Percentiles rank a stretch among this genome's conserved stretches.
These are phyloP conservation scores for Lactarius quietus DNA, from an alignment of 768 basidiomycete species.

Conservation along the genomic window DNA sequence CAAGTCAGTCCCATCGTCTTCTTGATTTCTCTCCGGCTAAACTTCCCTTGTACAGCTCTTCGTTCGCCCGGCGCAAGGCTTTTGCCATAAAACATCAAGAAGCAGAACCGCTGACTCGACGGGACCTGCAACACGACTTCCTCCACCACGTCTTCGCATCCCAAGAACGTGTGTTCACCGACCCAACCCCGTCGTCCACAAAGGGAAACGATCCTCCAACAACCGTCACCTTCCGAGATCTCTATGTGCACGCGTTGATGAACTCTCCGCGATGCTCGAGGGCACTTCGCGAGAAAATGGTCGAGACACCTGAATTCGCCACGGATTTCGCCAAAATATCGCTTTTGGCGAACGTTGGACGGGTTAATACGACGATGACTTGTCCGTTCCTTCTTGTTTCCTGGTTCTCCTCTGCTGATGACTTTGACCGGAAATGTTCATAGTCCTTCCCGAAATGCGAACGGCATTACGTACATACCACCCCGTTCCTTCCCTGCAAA, in stretches of 20 bases:
- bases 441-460: constrained; percentile 80
- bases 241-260: constrained; percentile 45
- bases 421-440: constrained; percentile 2
- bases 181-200: constrained; percentile 46
- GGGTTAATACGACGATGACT: constrained; percentile 80
- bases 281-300: constrained; percentile 67
- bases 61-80: constrained; percentile 44
- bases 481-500: constrained; percentile 68
- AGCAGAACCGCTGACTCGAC: constrained; percentile 62
- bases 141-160: constrained; percentile 42
- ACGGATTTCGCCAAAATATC: constrained; percentile 73
- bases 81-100: constrained; percentile 50
- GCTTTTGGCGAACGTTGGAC: constrained; percentile 71
- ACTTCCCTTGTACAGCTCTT: constrained; percentile 33
- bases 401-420: neutral
- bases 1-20: constrained; percentile 16
- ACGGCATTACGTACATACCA: constrained; percentile 75
- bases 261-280: constrained; percentile 66
- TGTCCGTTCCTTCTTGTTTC: constrained; percentile 41
- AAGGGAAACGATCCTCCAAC: constrained; percentile 23
- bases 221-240: constrained; percentile 44
- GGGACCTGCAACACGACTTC: constrained; percentile 62
- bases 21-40: neutral
- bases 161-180: constrained; percentile 53
- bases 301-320: constrained; percentile 53